Conservation (phyloP, 2,329 filamentous ascomycete genomes). For the Colletotrichum sp. region DNA sequence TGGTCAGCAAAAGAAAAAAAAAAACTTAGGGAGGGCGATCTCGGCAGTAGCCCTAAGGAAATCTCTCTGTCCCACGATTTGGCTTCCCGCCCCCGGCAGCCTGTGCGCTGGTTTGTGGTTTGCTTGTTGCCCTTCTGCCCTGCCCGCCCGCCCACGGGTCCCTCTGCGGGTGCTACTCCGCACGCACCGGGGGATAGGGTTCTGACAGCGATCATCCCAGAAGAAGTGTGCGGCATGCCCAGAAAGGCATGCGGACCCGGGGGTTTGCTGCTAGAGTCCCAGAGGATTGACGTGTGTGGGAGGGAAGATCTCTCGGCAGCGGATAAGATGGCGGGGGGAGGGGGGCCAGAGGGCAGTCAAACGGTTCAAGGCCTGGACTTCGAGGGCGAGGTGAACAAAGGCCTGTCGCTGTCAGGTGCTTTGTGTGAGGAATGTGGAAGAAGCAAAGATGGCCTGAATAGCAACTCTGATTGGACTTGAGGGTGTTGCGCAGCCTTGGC, state of each 20-base stretch:
- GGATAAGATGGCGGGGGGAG: background rate
- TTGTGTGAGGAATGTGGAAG: slow-evolving; percentile 7
- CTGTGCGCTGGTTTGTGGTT: background rate
- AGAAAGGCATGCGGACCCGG: slow-evolving; percentile 17
- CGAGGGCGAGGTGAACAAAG: background rate
- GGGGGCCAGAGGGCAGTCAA: background rate
- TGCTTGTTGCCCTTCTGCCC: background rate
- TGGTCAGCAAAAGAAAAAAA: background rate
- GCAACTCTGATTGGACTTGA: background rate
- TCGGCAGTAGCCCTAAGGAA: background rate
- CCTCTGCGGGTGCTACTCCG: background rate
- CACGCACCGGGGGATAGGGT: slow-evolving; percentile 4
- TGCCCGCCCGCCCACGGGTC: background rate
- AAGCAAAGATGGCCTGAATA: background rate
- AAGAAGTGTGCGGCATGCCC: background rate
- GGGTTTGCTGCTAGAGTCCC: background rate
- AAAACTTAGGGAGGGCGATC: background rate
- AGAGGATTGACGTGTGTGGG: background rate
- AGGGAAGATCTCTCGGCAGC: background rate
- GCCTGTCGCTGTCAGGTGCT: background rate
- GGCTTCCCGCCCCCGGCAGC: background rate
- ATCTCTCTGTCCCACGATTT: background rate
- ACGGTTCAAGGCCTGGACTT: background rate
- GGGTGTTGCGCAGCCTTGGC: background rate
- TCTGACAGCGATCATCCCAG: slow-evolving; percentile 18